Percentiles rank a stretch among this genome's conserved stretches.
These are phyloP conservation scores for Diospyros kaki DNA, from an alignment of 148 eudicot species.

Conservation along the genomic window DNA sequence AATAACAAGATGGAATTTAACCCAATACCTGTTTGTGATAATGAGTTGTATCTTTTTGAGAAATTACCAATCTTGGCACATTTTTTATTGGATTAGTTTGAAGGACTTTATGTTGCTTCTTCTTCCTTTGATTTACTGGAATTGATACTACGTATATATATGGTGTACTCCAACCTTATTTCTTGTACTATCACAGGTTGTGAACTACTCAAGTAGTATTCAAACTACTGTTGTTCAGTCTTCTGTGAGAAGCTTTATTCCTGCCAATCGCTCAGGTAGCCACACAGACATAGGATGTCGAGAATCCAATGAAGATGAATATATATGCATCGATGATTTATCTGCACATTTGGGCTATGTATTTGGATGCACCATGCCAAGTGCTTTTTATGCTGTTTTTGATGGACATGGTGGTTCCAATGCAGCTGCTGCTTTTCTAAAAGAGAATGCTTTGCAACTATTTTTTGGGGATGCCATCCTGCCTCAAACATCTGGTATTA, in stretches of 20 bases:
- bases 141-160: background rate
- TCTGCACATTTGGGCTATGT: constrained; percentile 19
- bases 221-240: constrained; percentile 13
- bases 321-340: constrained; percentile 32
- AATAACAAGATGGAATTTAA: too few relatives aligned
- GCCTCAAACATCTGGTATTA: constrained; percentile 26
- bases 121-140: background rate
- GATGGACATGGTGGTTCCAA: constrained; percentile 51
- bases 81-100: too few relatives aligned
- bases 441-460: constrained; percentile 29
- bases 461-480: constrained; percentile 35
- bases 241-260: constrained; percentile 14
- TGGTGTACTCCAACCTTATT: background rate
- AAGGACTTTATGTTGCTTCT: background rate
- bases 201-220: constrained; percentile 22
- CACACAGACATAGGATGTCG: constrained; percentile 35
- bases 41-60: too few relatives aligned
- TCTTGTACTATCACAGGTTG: constrained; percentile 16
- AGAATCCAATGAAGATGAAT: constrained; percentile 30
- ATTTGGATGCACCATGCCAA: constrained; percentile 26
- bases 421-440: constrained; percentile 34
- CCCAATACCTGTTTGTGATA: too few relatives aligned
- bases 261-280: constrained; percentile 34
- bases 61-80: background rate
- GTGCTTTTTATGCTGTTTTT: constrained; percentile 46